phyloP scores from a whole-genome alignment of 805 yeast genomes.

The Diddensiella transvaalensis region DNA sequence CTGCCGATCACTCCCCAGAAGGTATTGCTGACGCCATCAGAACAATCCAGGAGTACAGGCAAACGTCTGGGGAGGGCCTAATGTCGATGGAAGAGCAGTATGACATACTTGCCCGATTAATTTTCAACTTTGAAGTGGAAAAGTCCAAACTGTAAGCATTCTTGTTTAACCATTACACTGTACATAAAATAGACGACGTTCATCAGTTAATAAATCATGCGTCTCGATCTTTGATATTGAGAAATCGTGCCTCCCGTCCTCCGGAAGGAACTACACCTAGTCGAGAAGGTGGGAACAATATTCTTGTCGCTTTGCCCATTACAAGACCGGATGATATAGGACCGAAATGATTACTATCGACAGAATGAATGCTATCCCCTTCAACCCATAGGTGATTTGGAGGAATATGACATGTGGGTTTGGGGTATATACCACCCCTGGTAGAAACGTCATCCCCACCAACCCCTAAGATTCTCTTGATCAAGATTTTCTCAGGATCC shows the following conservation, averaged over 20 bases:
- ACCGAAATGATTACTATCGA: slow-evolving; percentile 86
- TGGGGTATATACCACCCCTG: slow-evolving; percentile 57
- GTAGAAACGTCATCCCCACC: slow-evolving; percentile 69
- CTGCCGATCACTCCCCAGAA: slow-evolving; percentile 41
- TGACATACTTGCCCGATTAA: slow-evolving; percentile 28
- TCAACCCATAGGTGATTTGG: slow-evolving; percentile 89
- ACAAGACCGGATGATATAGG: slow-evolving; percentile 81
- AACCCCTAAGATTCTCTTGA: slow-evolving; percentile 74
- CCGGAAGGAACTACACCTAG: slow-evolving; percentile 50
- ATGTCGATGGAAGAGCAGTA: slow-evolving; percentile 26
- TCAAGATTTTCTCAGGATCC: slow-evolving; percentile 71
- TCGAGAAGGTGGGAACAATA: slow-evolving; percentile 68
- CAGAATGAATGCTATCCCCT: slow-evolving; percentile 77
- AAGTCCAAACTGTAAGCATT: slow-evolving; percentile 4
- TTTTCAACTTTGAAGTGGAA: slow-evolving; percentile 19
- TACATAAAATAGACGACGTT: not conserved
- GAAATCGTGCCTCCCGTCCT: slow-evolving; percentile 48
- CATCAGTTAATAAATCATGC: not conserved
- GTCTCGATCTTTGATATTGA: not conserved
- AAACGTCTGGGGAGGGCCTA: slow-evolving; percentile 30
- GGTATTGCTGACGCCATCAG: slow-evolving; percentile 41
- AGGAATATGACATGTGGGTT: slow-evolving; percentile 59
- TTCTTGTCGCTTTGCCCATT: slow-evolving; percentile 64
- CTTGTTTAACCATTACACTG: no score
- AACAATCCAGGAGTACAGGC: slow-evolving; percentile 47